Percentiles rank a stretch among this genome's conserved stretches.
These are phyloP conservation scores for Aspergillus steynii DNA, from an alignment of 495 filamentous ascomycete species.

Conservation along the genomic window DNA sequence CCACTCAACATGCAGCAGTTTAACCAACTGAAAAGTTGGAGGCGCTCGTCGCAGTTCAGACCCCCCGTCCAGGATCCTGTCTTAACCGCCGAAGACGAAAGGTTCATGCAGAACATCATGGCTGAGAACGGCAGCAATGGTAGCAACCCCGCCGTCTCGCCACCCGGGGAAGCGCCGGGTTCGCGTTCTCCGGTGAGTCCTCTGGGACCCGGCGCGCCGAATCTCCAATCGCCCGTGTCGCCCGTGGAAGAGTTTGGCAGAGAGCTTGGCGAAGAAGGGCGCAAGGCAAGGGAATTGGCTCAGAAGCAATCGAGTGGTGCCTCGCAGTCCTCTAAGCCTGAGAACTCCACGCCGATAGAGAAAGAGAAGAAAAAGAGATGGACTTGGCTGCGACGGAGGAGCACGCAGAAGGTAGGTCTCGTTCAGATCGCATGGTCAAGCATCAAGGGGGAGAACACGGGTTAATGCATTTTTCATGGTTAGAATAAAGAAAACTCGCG, in stretches of 20 bases:
- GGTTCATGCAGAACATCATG: constrained; percentile 52
- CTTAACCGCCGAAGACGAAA: constrained; percentile 55
- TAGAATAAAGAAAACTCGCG: constrained; percentile 10
- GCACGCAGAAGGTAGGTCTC: constrained; percentile 37
- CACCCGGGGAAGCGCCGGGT: constrained; percentile 7
- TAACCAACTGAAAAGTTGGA: constrained; percentile 41
- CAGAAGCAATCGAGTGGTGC: constrained; percentile 20
- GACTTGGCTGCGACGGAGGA: constrained; percentile 47
- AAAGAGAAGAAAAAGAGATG: constrained; percentile 44
- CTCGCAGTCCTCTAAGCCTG: constrained; percentile 17
- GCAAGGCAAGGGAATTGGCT: constrained; percentile 23
- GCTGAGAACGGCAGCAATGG: constrained; percentile 30
- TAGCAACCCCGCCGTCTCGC: constrained; percentile 10
- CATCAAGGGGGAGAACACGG: no score
- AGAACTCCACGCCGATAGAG: constrained; percentile 15
- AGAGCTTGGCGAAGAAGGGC: constrained; percentile 37
- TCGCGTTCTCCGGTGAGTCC: constrained; percentile 11
- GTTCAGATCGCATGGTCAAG: constrained; percentile 1
- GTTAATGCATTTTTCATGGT: not conserved
- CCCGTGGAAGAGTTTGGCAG: constrained; percentile 41
- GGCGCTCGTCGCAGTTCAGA: constrained; percentile 22
- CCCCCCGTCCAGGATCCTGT: constrained; percentile 47
- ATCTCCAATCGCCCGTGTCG: constrained; percentile 38
- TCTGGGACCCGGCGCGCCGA: constrained; percentile 26
- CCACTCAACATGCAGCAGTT: constrained; percentile 42